Evolutionary conservation across 2,329 filamentous ascomycete species (phyloP), one percentile per base, ranked within the genome.

Genomic region (Tolypocladium album): DNA sequence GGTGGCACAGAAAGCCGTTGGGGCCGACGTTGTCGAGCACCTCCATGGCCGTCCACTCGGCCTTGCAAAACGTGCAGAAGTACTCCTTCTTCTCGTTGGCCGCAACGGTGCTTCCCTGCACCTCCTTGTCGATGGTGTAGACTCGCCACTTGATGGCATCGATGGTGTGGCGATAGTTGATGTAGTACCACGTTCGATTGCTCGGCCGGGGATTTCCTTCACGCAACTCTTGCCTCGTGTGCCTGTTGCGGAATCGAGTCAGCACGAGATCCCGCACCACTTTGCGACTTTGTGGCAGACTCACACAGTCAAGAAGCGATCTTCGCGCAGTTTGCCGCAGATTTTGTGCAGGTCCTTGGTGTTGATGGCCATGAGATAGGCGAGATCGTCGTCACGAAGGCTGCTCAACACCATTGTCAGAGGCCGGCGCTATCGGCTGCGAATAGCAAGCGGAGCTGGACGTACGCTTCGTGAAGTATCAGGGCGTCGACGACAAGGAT

Each of bases 61-160:
- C 82, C 65, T 87, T 86, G 77, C 94, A 99, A 60, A 85, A 83
- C 39, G 82, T 78, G 74, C 94, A 99, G 61, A 88, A 87, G 68
- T 92, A 95, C 70, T 97, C 94, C 73, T 97, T 97, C 72, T 91
- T 89, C 74, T 97, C 93, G 60, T 84, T 84, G 12, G 88, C 88
- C 0, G 90, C 88, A 22, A 90, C 86, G 20, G 90, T 89, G 61
- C 90, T 87, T 20, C 88, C 87, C 74, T 97, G 92, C 61, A 97
- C 91, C 59, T 88, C 86, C 71, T 93, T 92, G 66, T 92, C 92
- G 66, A 97, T 85, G 60, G 88, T 88, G 70, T 93, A 92, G 58
- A 96, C 86, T 63, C 90, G 88, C 83, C 89, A 99, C 74, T 99
- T 99, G 76, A 96, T 95, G 56, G 90, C 91, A 75, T 99, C 94